Base-by-base conservation (phyloP, 1,139 yeast species). In the Eremothecium cymbalariae region DNA sequence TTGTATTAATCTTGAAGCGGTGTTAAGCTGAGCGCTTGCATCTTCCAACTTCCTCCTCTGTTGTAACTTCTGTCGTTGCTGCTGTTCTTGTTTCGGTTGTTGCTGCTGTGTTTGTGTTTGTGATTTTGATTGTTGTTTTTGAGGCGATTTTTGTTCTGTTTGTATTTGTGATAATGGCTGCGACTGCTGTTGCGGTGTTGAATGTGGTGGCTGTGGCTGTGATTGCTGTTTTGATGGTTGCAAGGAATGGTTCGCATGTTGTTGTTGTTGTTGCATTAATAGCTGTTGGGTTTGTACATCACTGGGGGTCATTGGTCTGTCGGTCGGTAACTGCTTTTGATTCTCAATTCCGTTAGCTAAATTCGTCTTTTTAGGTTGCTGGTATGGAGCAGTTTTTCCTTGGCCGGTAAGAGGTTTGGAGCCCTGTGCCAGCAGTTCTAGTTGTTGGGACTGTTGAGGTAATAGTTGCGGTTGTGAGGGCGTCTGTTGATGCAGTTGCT, bases 391-490 rank as follows among this genome's bases (percentile, higher is more conserved):
- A 18, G 18, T 25, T 11, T 18, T 5, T 6, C 18, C 17, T n/a
- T 9, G 28, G 35, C 39, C 38, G 15, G 18, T 28, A 12, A 35
- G 37, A 25, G 29, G 70, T 44, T 66, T 74, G 41, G 63, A 55
- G 46, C 65, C 65, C 51, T 63, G 50, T 34, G 53, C 40, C n/a
- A 32, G 39, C 27, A 32, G 36, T 32, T 39, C 40, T 31, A 36
- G 38, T 41, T 65, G 70, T 44, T 66, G 74, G 41, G 63, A 55
- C 45, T 65, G 66, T 51, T 64, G 50, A 6, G 33, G 38, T 16
- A 33, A 39, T 22, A 32, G 38, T 30, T 36, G 42, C 30, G 35
- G 37, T 18, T 38, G 47, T 29, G 43, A 46, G 23, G 37, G 42
- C 29, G 40, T 43, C 17, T 38, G 44, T 29, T 48, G 57, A 32